Conservation (phyloP, 2,329 filamentous ascomycete genomes). For the Pezicula neosporulosa region DNA sequence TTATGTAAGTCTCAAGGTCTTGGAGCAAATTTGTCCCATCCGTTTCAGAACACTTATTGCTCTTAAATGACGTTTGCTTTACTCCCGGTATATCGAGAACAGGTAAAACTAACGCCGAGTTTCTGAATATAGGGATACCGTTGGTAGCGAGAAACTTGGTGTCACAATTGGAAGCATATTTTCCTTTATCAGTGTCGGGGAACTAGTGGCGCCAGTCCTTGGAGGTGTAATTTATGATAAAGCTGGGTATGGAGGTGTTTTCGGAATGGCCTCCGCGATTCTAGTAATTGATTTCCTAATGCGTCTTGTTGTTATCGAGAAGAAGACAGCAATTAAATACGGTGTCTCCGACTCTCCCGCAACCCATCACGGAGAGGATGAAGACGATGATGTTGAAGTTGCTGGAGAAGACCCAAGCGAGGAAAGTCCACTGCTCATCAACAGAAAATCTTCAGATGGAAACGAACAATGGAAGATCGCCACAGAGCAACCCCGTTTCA, state of each 20-base stretch:
- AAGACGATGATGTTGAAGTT: slow-evolving; percentile 13
- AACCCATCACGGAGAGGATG: slow-evolving; percentile 19
- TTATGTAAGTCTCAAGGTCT: slow-evolving; percentile 37
- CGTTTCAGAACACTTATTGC: no score
- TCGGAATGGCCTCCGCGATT: slow-evolving; percentile 50
- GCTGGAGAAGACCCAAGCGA: slow-evolving; percentile 22
- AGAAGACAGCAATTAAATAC: slow-evolving; percentile 50
- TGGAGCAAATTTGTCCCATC: no score
- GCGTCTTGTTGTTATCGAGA: slow-evolving; percentile 59
- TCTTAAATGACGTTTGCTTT: no score
- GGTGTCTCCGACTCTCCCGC: background rate
- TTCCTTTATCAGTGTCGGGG: slow-evolving; percentile 54
- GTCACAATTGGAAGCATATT: slow-evolving; percentile 61
- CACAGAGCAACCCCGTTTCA: slow-evolving; percentile 33
- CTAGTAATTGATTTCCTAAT: slow-evolving; percentile 56
- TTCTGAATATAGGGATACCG: slow-evolving; percentile 47
- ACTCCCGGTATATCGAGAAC: no score
- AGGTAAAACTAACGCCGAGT: no score
- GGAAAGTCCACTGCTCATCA: slow-evolving; percentile 35
- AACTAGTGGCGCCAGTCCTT: slow-evolving; percentile 52
- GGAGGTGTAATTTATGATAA: slow-evolving; percentile 59
- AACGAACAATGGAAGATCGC: slow-evolving; percentile 38
- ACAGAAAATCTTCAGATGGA: slow-evolving; percentile 13
- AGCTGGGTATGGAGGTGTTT: slow-evolving; percentile 55
- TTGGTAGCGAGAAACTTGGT: slow-evolving; percentile 56